Evolutionary conservation across 192 early-diverging fungal species (phyloP).

Genomic region (Coemansia sp.): DNA sequence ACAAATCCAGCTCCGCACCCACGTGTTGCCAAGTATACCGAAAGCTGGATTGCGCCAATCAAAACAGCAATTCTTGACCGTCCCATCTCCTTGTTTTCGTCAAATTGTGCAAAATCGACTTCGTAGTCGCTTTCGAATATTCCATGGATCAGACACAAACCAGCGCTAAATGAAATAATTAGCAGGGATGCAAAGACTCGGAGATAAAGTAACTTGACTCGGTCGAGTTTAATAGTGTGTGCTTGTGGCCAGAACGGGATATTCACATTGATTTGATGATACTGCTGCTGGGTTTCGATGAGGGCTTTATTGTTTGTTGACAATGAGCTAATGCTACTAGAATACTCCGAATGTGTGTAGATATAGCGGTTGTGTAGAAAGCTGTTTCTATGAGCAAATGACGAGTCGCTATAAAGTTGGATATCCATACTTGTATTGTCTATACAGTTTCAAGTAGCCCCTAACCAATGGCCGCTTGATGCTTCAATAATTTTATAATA

Average conservation of each 20-base stretch:
- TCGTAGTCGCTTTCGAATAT: slow-evolving; percentile 24
- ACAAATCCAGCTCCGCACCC: neutral
- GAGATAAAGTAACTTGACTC: neutral
- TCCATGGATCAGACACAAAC: slow-evolving; percentile 24
- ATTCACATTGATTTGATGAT: no score
- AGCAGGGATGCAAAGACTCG: neutral
- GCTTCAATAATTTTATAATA: no score
- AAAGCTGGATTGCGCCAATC: slow-evolving; percentile 27
- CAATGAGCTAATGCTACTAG: slow-evolving; percentile 13
- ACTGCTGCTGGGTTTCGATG: neutral
- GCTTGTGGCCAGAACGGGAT: neutral
- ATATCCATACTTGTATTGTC: neutral
- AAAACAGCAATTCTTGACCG: neutral
- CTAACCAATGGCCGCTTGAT: neutral
- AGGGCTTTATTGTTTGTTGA: neutral
- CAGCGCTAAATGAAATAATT: slow-evolving; percentile 10
- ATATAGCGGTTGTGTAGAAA: slow-evolving; percentile 12
- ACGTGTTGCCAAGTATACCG: neutral
- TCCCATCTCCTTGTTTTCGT: neutral
- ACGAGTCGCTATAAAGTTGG: neutral
- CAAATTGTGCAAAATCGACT: neutral
- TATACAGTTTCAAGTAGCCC: neutral
- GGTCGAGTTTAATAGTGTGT: neutral
- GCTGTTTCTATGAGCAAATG: neutral
- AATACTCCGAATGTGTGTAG: slow-evolving; percentile 14